phyloP scores from a whole-genome alignment of 2,329 filamentous ascomycete genomes.

The Trichoderma arundinaceum region DNA sequence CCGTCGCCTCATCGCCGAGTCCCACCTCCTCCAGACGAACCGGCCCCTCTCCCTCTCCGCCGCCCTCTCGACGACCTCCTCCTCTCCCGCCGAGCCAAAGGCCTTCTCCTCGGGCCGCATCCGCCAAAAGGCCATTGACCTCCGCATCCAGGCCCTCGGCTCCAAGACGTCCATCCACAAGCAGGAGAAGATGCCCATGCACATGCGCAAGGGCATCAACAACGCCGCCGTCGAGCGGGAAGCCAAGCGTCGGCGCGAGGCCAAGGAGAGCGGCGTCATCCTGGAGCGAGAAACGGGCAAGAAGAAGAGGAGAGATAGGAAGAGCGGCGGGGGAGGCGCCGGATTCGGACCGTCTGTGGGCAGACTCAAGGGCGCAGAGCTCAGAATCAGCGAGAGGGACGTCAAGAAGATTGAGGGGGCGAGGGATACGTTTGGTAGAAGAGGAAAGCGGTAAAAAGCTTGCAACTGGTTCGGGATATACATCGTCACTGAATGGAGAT shows the following conservation, averaged over 20 bases:
- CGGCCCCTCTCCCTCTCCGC: slow-evolving; percentile 55
- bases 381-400: slow-evolving; percentile 80
- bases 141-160: slow-evolving; percentile 81
- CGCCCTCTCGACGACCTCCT: slow-evolving; percentile 46
- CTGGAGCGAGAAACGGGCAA: slow-evolving; percentile 66
- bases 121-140: slow-evolving; percentile 79
- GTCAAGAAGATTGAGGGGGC: slow-evolving; percentile 71
- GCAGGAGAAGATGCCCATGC: slow-evolving; percentile 88
- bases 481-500: neutral
- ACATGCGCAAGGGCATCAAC: slow-evolving; percentile 82
- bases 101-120: slow-evolving; percentile 68
- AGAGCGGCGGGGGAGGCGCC: slow-evolving; percentile 52
- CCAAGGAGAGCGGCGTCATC: slow-evolving; percentile 88
- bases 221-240: slow-evolving; percentile 70
- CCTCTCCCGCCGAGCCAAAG: slow-evolving; percentile 43
- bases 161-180: slow-evolving; percentile 75
- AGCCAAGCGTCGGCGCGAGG: slow-evolving; percentile 74
- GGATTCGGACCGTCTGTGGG: slow-evolving; percentile 82
- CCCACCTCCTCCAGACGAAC: slow-evolving; percentile 72
- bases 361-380: slow-evolving; percentile 76
- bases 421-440: slow-evolving; percentile 50
- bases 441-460: slow-evolving; percentile 38
- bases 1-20: slow-evolving; percentile 88
- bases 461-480: neutral
- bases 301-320: slow-evolving; percentile 49